phyloP scores from a whole-genome alignment of 2,329 filamentous ascomycete genomes.

The Berkeleyomyces rouxiae region DNA sequence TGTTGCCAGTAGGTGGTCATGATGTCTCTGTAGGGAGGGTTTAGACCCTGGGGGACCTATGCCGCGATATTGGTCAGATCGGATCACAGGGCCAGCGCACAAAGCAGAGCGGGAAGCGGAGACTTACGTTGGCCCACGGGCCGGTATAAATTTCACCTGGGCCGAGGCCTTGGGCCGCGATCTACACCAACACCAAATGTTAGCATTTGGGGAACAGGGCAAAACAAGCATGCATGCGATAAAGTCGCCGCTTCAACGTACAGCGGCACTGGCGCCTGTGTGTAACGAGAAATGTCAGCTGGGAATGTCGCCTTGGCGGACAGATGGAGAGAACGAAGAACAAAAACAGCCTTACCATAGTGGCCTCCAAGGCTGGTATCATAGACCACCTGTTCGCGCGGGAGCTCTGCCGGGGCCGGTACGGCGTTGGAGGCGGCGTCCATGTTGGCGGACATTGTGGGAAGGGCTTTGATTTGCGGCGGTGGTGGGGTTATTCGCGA shows the following conservation, averaged over 20 bases:
- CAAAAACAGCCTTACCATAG: slow-evolving; percentile 40
- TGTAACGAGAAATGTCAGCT: slow-evolving; percentile 14
- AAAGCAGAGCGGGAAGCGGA: neutral
- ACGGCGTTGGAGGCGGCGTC: neutral
- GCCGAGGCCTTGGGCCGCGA: slow-evolving; percentile 73
- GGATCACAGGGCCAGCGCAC: neutral
- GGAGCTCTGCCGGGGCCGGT: slow-evolving; percentile 28
- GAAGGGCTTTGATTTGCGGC: neutral
- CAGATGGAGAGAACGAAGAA: neutral
- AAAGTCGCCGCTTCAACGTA: slow-evolving; percentile 16
- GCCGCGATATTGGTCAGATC: neutral
- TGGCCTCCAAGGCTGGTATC: slow-evolving; percentile 59
- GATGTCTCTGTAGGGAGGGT: slow-evolving; percentile 87
- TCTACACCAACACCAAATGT: slow-evolving; percentile 29
- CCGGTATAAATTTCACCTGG: slow-evolving; percentile 90
- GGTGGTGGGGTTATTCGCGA: neutral
- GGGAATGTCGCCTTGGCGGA: neutral
- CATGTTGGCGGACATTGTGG: neutral
- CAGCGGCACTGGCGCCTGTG: slow-evolving; percentile 31
- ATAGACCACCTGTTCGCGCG: slow-evolving; percentile 48
- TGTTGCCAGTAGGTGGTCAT: slow-evolving; percentile 99
- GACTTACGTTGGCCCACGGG: slow-evolving; percentile 78
- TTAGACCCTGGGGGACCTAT: slow-evolving; percentile 87
- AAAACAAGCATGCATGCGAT: slow-evolving; percentile 16
- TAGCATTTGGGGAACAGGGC: neutral